These are phyloP conservation scores for Agaricus bisporus DNA, from an alignment of 768 basidiomycete species.

Conservation along the genomic window DNA sequence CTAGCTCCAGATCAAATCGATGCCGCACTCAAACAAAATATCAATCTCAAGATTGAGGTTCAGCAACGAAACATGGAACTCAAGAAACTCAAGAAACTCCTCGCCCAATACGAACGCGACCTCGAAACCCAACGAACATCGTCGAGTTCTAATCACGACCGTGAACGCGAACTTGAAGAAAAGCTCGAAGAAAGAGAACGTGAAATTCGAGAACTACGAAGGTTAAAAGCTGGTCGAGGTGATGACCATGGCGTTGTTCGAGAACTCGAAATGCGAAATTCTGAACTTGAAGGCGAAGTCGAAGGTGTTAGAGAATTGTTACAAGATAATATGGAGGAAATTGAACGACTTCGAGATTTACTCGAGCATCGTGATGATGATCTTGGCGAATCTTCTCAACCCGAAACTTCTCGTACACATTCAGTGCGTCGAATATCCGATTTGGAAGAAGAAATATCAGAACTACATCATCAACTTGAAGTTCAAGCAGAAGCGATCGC, in stretches of 20 bases:
- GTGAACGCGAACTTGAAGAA: conserved; percentile 10
- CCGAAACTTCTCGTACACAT: conserved; percentile 33
- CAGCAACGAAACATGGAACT: conserved; percentile 86
- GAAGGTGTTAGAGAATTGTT: conserved; percentile 63
- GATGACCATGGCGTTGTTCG: conserved; percentile 46
- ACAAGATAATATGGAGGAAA: conserved; percentile 81
- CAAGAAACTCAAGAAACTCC: conserved; percentile 87
- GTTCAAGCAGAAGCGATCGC: conserved; percentile 52
- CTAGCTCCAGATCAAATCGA: conserved; percentile 92
- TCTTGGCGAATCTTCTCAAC: background rate
- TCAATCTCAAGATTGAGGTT: conserved; percentile 88
- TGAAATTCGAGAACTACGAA: conserved; percentile 62
- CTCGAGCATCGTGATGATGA: conserved; percentile 46
- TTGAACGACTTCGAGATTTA: conserved; percentile 66
- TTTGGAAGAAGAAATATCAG: conserved; percentile 58
- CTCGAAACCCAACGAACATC: conserved; percentile 55
- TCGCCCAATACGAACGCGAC: conserved; percentile 78
- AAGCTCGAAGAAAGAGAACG: conserved; percentile 40
- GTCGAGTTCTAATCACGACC: conserved; percentile 22
- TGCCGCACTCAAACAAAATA: conserved; percentile 86
- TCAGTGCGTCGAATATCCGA: conserved; percentile 47
- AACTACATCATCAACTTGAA: conserved; percentile 50
- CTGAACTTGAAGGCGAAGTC: conserved; percentile 67
- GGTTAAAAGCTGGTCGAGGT: conserved; percentile 31
- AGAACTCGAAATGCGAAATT: conserved; percentile 55